phyloP scores from a whole-genome alignment of 2,329 filamentous ascomycete genomes.

The Aspergillus japonicus region DNA sequence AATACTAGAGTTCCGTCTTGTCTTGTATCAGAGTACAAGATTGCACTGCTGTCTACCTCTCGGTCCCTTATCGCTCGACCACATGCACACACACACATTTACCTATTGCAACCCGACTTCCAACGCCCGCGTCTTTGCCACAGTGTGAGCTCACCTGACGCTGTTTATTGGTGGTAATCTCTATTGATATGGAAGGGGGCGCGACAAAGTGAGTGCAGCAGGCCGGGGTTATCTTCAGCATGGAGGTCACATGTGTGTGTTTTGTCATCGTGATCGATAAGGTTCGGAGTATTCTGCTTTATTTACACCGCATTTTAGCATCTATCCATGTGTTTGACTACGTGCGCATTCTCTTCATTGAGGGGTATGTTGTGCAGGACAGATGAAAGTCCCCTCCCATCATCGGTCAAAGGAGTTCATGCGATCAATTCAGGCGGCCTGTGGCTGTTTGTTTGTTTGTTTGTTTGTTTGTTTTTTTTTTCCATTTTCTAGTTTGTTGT shows the following conservation, averaged over 20 bases:
- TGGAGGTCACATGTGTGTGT: background rate
- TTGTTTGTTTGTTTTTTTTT: background rate
- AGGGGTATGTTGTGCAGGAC: constrained; percentile 14
- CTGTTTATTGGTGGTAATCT: constrained; percentile 11
- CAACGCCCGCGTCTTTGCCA: background rate
- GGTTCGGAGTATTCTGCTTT: constrained; percentile 1
- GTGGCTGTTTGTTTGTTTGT: constrained; percentile 11
- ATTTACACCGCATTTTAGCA: constrained; percentile 19
- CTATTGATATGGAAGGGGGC: constrained; percentile 16
- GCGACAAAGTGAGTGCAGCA: background rate
- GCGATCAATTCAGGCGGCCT: constrained; percentile 11
- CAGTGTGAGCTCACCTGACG: constrained; percentile 6
- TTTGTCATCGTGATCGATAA: constrained; percentile 10
- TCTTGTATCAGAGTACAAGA: constrained; percentile 24
- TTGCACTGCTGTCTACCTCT: constrained; percentile 12
- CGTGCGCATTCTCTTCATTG: constrained; percentile 1
- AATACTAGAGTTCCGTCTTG: constrained; percentile 27
- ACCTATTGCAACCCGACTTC: background rate
- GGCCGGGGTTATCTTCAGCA: background rate
- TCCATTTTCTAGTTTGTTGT: background rate
- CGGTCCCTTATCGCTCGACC: constrained; percentile 7
- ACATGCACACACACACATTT: background rate
- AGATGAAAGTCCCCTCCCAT: constrained; percentile 1
- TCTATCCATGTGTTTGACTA: constrained; percentile 18
- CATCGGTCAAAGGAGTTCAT: constrained; percentile 21